Percentiles rank a stretch among this genome's conserved stretches.
Conservation (phyloP, 495 filamentous ascomycete genomes). For the Glonium stellatum region DNA sequence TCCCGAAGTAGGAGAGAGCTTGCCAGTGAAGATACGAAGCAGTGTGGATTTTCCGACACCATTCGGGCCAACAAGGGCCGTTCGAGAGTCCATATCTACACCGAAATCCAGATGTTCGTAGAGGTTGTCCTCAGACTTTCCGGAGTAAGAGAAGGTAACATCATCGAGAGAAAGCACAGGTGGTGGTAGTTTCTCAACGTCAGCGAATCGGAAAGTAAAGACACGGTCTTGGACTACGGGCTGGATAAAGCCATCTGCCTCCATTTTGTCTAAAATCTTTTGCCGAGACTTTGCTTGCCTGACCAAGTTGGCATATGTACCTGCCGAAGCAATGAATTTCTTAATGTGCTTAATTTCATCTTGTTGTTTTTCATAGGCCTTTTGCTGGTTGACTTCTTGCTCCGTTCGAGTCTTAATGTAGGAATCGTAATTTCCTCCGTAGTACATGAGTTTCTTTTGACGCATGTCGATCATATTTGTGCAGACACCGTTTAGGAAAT, state of each 20-base stretch:
- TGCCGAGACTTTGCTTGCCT: slow-evolving; percentile 97
- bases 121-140: slow-evolving; percentile 78
- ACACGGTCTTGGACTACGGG: slow-evolving; percentile 76
- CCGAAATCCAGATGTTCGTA: slow-evolving; percentile 96
- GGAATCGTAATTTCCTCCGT: slow-evolving; percentile 99
- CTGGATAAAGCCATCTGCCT: slow-evolving; percentile 97
- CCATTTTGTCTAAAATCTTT: slow-evolving; percentile 99
- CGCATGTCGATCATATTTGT: slow-evolving; percentile 99
- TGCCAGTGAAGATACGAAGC: slow-evolving; percentile 93
- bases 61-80: slow-evolving; percentile 94
- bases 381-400: slow-evolving; percentile 96
- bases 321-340: slow-evolving; percentile 99
- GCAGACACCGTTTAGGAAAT: slow-evolving; percentile 99
- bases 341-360: slow-evolving; percentile 99
- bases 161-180: slow-evolving; percentile 94
- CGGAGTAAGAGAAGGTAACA: slow-evolving; percentile 96
- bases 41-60: slow-evolving; percentile 99
- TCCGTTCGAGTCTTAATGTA: slow-evolving; percentile 89
- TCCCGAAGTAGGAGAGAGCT: slow-evolving; percentile 77
- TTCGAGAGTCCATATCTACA: slow-evolving; percentile 98
- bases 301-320: slow-evolving; percentile 99
- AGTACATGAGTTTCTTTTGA: slow-evolving; percentile 83
- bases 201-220: slow-evolving; percentile 97
- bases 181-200: slow-evolving; percentile 95
- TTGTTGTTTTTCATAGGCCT: slow-evolving; percentile 98